Percentiles rank a stretch among this genome's conserved stretches.
Evolutionary conservation across 768 basidiomycete genomes (phyloP).

Genomic region (Russula abietina): DNA sequence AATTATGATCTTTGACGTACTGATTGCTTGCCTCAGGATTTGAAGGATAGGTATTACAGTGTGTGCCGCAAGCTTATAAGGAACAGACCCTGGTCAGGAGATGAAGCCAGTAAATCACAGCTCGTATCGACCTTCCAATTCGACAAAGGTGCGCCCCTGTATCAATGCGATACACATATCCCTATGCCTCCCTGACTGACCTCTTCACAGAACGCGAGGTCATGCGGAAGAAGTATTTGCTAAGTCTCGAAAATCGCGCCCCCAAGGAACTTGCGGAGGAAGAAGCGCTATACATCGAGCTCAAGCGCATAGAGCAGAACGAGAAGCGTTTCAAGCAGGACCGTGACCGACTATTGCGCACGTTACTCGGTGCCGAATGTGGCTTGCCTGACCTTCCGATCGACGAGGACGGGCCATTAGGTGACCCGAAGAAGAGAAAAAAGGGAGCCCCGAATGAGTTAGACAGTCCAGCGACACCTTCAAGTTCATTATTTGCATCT

Average conservation of each 20-base stretch:
- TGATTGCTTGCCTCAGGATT: slow-evolving; percentile 47
- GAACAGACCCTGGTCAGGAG: slow-evolving; percentile 78
- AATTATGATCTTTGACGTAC: not conserved
- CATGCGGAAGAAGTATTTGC: slow-evolving; percentile 81
- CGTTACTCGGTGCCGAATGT: slow-evolving; percentile 79
- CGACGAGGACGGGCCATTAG: slow-evolving; percentile 55
- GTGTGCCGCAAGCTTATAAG: slow-evolving; percentile 85
- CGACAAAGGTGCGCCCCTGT: slow-evolving; percentile 66
- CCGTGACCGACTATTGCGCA: slow-evolving; percentile 79
- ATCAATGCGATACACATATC: not conserved
- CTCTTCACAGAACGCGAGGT: slow-evolving; percentile 65
- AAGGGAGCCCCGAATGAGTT: slow-evolving; percentile 34
- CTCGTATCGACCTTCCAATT: slow-evolving; percentile 71
- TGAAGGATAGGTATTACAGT: slow-evolving; percentile 92
- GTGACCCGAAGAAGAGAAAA: slow-evolving; percentile 52
- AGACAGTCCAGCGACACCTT: slow-evolving; percentile 48
- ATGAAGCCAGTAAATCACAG: slow-evolving; percentile 62
- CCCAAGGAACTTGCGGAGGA: slow-evolving; percentile 89
- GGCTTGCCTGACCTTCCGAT: slow-evolving; percentile 68
- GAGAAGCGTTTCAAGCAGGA: slow-evolving; percentile 85
- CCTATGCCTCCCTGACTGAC: not conserved
- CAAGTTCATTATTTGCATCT: slow-evolving; percentile 26
- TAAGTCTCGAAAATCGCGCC: slow-evolving; percentile 83
- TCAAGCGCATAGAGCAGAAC: slow-evolving; percentile 91
- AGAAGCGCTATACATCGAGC: slow-evolving; percentile 88